These are phyloP conservation scores for Candida insectalens DNA, from an alignment of 805 yeast species.

Conservation along the genomic window DNA sequence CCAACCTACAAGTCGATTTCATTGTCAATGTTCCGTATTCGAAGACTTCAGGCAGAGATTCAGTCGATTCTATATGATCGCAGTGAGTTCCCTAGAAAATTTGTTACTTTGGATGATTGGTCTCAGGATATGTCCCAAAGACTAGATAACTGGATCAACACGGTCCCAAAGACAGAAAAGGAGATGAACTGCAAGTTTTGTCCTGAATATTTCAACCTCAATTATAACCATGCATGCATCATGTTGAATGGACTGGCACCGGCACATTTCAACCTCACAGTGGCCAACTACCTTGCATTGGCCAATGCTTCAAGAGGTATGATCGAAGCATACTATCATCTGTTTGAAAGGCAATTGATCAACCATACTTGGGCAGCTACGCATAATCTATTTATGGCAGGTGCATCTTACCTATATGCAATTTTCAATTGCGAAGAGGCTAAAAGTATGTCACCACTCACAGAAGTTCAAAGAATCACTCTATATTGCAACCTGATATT, in stretches of 20 bases:
- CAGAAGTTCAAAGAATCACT: slow-evolving; percentile 40
- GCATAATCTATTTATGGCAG: slow-evolving; percentile 82
- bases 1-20: slow-evolving; percentile 60
- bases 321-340: slow-evolving; percentile 49
- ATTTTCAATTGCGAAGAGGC: slow-evolving; percentile 59
- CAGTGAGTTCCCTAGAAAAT: slow-evolving; percentile 62
- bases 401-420: slow-evolving; percentile 72
- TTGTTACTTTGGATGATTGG: slow-evolving; percentile 51
- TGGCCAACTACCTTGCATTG: slow-evolving; percentile 45
- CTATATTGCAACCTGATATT: slow-evolving; percentile 47
- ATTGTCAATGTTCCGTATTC: slow-evolving; percentile 53
- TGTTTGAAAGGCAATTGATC: slow-evolving; percentile 47
- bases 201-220: slow-evolving; percentile 57
- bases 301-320: slow-evolving; percentile 58
- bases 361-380: slow-evolving; percentile 93
- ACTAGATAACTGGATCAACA: slow-evolving; percentile 54
- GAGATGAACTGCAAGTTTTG: slow-evolving; percentile 71
- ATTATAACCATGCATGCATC: slow-evolving; percentile 67
- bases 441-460: slow-evolving; percentile 33
- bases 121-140: slow-evolving; percentile 37
- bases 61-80: slow-evolving; percentile 64
- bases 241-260: slow-evolving; percentile 75
- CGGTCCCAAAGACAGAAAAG: slow-evolving; percentile 44
- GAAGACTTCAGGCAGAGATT: slow-evolving; percentile 71
- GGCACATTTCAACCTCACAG: slow-evolving; percentile 42